phyloP scores from a whole-genome alignment of 2,329 filamentous ascomycete genomes.

The Aspergillus ruber region DNA sequence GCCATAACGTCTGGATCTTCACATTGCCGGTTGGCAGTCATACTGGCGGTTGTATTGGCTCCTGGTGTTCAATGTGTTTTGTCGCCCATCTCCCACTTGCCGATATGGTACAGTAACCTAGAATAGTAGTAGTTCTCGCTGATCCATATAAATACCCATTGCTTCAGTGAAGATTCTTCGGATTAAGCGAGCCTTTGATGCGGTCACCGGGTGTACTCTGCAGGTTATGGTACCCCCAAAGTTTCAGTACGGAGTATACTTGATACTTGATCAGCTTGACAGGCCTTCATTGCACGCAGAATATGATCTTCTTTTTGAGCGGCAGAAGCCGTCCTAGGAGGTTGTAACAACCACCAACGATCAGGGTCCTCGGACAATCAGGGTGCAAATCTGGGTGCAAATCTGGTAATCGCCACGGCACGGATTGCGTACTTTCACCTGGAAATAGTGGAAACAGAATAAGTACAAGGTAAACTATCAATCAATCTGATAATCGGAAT shows the following conservation, averaged over 20 bases:
- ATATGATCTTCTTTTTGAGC: neutral
- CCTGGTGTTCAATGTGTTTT: neutral
- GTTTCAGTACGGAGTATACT: neutral
- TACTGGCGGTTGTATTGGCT: neutral
- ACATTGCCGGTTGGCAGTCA: neutral
- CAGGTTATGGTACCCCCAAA: neutral
- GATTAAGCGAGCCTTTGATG: neutral
- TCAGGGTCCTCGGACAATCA: constrained; percentile 4
- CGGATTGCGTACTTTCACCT: neutral
- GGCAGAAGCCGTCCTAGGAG: neutral
- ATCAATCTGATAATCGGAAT: neutral
- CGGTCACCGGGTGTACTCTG: neutral
- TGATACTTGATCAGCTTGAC: neutral
- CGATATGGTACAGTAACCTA: neutral
- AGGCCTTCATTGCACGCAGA: neutral
- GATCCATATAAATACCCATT: neutral
- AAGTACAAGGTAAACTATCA: neutral
- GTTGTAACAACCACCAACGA: neutral
- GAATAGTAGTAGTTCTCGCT: neutral
- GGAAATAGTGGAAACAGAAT: neutral
- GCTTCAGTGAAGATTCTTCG: neutral
- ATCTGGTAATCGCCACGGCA: neutral
- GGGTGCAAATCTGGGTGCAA: neutral
- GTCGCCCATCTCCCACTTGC: neutral
- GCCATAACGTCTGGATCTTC: neutral